phyloP scores from a whole-genome alignment of 768 basidiomycete genomes.

The Kwoniella newhampshirensis region DNA sequence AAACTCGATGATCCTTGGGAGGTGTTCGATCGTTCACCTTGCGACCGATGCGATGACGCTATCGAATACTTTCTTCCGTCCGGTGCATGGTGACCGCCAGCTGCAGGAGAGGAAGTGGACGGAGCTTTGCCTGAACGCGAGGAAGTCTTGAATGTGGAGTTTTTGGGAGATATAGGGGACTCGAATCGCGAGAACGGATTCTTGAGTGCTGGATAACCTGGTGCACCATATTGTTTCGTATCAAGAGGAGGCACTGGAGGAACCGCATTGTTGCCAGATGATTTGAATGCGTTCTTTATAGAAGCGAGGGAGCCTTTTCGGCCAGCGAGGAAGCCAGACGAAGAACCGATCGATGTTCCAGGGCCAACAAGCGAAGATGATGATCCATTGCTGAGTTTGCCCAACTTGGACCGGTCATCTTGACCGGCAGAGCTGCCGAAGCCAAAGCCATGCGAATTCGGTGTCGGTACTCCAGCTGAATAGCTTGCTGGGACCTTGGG shows the following conservation, averaged over 20 bases:
- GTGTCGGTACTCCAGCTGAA: constrained; percentile 21
- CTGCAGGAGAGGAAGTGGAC: constrained; percentile 23
- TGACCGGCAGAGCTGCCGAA: constrained; percentile 6
- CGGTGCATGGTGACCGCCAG: constrained; percentile 7
- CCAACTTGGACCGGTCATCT: constrained; percentile 25
- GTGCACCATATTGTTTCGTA: constrained; percentile 21
- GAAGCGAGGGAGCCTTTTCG: constrained; percentile 44
- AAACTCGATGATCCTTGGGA: constrained; percentile 42
- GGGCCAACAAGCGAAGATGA: constrained; percentile 31
- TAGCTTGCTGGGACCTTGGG: constrained; percentile 35
- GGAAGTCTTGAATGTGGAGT: constrained; percentile 20
- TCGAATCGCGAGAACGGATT: constrained; percentile 48
- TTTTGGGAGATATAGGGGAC: constrained; percentile 32
- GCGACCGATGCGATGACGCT: constrained; percentile 31
- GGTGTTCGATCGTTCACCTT: constrained; percentile 35
- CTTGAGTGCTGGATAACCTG: constrained; percentile 42
- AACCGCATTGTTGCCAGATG: constrained; percentile 11
- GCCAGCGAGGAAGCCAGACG: constrained; percentile 27
- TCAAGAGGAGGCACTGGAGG: constrained; percentile 41
- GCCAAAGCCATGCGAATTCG: constrained; percentile 7
- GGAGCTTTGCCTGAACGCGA: constrained; percentile 7
- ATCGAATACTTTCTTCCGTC: constrained; percentile 38
- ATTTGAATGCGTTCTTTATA: constrained; percentile 47
- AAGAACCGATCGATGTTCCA: constrained; percentile 31
- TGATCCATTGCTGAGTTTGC: constrained; percentile 45